Evolutionary conservation across 164 flowering plant genomes (phyloP).

Genomic region (Chimonanthus praecox): DNA sequence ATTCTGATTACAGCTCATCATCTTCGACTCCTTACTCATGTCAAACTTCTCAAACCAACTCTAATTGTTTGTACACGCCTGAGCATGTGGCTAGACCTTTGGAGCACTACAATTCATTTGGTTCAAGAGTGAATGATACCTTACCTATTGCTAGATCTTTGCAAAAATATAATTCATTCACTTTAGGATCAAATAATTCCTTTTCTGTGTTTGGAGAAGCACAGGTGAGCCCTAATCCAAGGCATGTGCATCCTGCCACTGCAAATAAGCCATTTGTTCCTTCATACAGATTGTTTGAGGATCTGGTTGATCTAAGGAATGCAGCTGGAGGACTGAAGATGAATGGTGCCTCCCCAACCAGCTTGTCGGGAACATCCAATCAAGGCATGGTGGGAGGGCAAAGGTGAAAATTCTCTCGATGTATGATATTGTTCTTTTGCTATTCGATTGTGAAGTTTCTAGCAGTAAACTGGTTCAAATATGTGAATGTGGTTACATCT

Average conservation of each 20-base stretch:
- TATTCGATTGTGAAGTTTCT: not conserved
- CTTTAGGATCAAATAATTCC: constrained; percentile 23
- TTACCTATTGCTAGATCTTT: constrained; percentile 25
- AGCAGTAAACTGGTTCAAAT: not conserved
- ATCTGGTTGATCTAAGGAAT: constrained; percentile 66
- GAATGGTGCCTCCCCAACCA: constrained; percentile 25
- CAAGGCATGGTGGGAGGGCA: constrained; percentile 22
- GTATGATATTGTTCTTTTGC: not conserved
- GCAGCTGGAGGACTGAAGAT: constrained; percentile 39
- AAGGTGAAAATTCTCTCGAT: constrained; percentile 10
- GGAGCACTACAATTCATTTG: constrained; percentile 44
- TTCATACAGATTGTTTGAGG: constrained; percentile 80
- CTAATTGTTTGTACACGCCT: constrained; percentile 22
- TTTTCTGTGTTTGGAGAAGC: constrained; percentile 8
- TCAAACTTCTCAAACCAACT: constrained; percentile 18
- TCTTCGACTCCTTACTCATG: constrained; percentile 15
- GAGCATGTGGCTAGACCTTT: constrained; percentile 25
- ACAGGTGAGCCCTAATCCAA: not conserved
- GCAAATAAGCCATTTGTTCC: constrained; percentile 72
- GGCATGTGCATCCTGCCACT: constrained; percentile 4
- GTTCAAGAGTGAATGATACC: constrained; percentile 23
- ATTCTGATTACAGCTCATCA: constrained; percentile 26
- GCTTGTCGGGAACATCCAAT: constrained; percentile 34
- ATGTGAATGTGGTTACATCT: not conserved
- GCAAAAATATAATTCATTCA: constrained; percentile 43